These are phyloP conservation scores for Euphorbia corollata DNA, from an alignment of 441 rosid species.

Conservation along the genomic window DNA sequence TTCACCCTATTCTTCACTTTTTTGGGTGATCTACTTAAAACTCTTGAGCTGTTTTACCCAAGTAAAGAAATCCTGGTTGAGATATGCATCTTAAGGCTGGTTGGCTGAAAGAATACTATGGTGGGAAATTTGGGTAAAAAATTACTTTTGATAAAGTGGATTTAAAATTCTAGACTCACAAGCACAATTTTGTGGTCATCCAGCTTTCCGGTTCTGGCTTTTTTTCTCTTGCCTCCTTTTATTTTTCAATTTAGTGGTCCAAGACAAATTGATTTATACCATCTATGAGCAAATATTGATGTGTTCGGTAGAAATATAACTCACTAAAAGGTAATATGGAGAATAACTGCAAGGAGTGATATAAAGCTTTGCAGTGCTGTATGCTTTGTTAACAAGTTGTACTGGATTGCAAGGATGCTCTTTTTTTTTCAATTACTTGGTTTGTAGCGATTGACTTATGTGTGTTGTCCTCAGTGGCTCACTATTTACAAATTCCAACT, in stretches of 20 bases:
- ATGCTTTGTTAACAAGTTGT: too few relatives aligned
- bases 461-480: slow-evolving; percentile 50
- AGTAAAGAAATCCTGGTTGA: neutral
- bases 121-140: neutral
- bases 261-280: neutral
- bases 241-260: too few relatives aligned
- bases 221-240: too few relatives aligned
- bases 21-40: neutral
- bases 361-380: too few relatives aligned
- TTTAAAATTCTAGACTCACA: neutral
- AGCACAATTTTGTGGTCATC: neutral
- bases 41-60: neutral
- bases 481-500: slow-evolving; percentile 77
- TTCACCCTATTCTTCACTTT: neutral
- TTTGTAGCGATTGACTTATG: slow-evolving; percentile 6
- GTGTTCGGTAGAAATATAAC: too few relatives aligned
- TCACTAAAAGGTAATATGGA: too few relatives aligned
- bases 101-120: neutral
- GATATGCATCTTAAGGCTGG: neutral
- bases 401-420: neutral
- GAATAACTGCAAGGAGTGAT: too few relatives aligned
- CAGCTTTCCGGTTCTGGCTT: neutral
- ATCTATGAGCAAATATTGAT: too few relatives aligned
- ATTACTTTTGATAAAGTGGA: neutral
- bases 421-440: neutral